These are phyloP conservation scores for Globisporangium apiculatum DNA, from an alignment of 352 stramenopile species.

Conservation along the genomic window DNA sequence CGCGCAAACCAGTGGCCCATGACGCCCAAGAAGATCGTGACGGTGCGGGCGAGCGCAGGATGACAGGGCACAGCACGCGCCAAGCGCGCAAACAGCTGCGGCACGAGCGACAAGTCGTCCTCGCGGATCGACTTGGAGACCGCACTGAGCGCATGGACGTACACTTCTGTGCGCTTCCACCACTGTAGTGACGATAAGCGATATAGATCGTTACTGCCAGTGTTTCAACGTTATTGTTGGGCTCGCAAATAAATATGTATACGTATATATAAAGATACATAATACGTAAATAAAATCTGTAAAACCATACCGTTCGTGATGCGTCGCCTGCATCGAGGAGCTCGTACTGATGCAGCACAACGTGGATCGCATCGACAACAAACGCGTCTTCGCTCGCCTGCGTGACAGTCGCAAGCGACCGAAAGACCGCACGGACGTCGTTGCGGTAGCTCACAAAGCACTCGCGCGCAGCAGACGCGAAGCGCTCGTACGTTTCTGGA, in stretches of 20 bases:
- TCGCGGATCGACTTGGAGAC: constrained; percentile 77
- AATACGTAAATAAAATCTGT: neutral
- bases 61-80: constrained; percentile 59
- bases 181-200: constrained; percentile 24
- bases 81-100: constrained; percentile 66
- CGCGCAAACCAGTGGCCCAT: constrained; percentile 67
- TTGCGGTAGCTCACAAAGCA: constrained; percentile 63
- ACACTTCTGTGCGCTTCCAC: constrained; percentile 76
- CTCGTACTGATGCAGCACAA: constrained; percentile 72
- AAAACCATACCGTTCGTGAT: constrained; percentile 18
- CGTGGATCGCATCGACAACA: constrained; percentile 63
- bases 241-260: too few relatives aligned
- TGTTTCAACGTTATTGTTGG: too few relatives aligned
- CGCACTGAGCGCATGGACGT: constrained; percentile 73
- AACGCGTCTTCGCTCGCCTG: constrained; percentile 68
- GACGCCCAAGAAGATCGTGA: constrained; percentile 68
- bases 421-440: constrained; percentile 69
- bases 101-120: constrained; percentile 67
- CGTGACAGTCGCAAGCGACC: constrained; percentile 66
- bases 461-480: constrained; percentile 43
- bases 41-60: constrained; percentile 44
- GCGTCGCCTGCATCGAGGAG: constrained; percentile 26
- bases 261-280: too few relatives aligned
- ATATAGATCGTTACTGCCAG: neutral
- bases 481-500: constrained; percentile 42